Evolutionary conservation across 768 basidiomycete genomes (phyloP).

Genomic region (Kondoa subrosea): DNA sequence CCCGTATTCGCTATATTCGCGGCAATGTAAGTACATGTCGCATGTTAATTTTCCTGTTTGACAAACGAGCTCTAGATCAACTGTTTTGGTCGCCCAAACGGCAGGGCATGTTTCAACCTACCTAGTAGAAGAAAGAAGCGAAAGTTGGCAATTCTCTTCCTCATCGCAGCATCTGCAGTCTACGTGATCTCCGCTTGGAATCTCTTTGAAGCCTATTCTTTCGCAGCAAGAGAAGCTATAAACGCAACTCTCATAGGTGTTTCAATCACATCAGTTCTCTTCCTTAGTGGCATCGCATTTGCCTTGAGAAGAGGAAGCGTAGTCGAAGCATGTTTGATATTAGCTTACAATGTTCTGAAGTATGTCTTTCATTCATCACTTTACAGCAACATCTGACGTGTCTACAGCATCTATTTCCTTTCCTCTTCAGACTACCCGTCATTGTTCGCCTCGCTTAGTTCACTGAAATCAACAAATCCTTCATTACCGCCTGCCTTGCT

Average conservation of each 20-base stretch:
- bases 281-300: constrained; percentile 27
- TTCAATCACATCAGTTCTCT: constrained; percentile 26
- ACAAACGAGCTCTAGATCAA: too few relatives aligned
- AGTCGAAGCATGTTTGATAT: constrained; percentile 27
- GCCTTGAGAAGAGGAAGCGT: constrained; percentile 25
- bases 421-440: constrained; percentile 15
- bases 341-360: constrained; percentile 27
- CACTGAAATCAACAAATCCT: constrained; percentile 17
- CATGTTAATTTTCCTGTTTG: too few relatives aligned
- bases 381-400: constrained; percentile 11
- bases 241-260: constrained; percentile 27
- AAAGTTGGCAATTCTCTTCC: constrained; percentile 20
- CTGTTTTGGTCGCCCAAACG: too few relatives aligned
- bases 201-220: constrained; percentile 21
- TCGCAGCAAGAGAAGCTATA: constrained; percentile 21
- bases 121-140: constrained; percentile 20
- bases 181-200: constrained; percentile 23
- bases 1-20: constrained; percentile 28
- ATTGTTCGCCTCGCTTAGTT: not conserved
- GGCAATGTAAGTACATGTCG: constrained; percentile 22
- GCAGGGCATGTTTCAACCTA: constrained; percentile 16
- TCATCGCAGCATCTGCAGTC: constrained; percentile 17
- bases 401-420: constrained; percentile 16
- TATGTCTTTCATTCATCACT: constrained; percentile 25
- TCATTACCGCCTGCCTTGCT: constrained; percentile 23